Evolutionary conservation across 345 rosid species (phyloP).

Genomic region (Pelargonium nanum): DNA sequence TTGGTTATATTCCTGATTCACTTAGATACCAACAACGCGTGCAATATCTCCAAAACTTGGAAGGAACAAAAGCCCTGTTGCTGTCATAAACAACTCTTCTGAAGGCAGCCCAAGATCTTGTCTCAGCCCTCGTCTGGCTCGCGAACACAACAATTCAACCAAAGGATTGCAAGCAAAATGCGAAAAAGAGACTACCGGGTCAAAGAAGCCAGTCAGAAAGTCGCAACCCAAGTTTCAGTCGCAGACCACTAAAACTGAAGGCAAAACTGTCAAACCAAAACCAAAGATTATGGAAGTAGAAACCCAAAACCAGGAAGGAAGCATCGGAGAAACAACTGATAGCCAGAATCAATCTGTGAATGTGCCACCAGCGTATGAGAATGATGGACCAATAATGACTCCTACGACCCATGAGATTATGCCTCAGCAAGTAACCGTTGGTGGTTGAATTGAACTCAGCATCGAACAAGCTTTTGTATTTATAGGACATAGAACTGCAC

Average conservation of each 20-base stretch:
- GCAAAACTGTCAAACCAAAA: conserved; percentile 28
- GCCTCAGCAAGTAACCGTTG: conserved; percentile 48
- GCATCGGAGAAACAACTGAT: conserved; percentile 24
- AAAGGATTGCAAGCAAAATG: conserved; percentile 17
- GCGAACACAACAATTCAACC: conserved; percentile 19
- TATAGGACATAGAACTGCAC: not conserved
- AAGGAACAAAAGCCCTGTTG: conserved; percentile 46
- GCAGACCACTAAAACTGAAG: conserved; percentile 17
- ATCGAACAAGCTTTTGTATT: not conserved
- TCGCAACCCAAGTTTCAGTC: conserved; percentile 30
- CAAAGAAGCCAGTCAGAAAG: conserved; percentile 29
- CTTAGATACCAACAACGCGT: conserved; percentile 83
- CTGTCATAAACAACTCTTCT: conserved; percentile 21
- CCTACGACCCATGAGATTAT: conserved; percentile 39
- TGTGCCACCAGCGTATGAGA: conserved; percentile 6
- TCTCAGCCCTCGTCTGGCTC: conserved; percentile 26
- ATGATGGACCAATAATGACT: conserved; percentile 17
- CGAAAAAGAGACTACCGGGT: not conserved
- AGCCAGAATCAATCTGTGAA: conserved; percentile 18
- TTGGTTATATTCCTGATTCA: not conserved
- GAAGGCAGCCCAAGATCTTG: conserved; percentile 25
- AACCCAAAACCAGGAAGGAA: conserved; percentile 12
- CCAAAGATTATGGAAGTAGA: conserved; percentile 18
- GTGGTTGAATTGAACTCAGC: conserved; percentile 28
- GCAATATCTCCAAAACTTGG: conserved; percentile 89